A percentile compares a stretch with the other conserved stretches of the same genome.
phyloP scores from a whole-genome alignment of 441 rosid species.

The Rhodomyrtus psidioides region DNA sequence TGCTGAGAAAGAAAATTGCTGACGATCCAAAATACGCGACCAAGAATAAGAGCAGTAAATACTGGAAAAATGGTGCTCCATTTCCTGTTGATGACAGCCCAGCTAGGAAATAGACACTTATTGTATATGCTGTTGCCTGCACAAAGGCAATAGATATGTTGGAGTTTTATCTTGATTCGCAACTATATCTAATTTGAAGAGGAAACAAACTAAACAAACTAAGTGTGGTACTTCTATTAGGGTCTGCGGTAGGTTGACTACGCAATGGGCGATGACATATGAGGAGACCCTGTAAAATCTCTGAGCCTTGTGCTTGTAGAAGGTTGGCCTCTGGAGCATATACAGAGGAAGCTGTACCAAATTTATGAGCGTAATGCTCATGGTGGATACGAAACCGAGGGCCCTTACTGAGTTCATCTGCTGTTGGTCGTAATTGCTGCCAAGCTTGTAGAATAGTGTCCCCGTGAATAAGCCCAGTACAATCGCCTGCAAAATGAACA shows the following conservation, averaged over 20 bases:
- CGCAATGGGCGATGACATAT: constrained; percentile 15
- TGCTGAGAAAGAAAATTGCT: constrained; percentile 17
- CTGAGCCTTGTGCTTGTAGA: constrained; percentile 20
- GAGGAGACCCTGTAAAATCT: constrained; percentile 23
- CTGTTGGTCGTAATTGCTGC: constrained; percentile 23
- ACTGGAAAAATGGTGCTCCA: constrained; percentile 12
- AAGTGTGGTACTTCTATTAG: constrained; percentile 12
- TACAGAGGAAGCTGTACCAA: constrained; percentile 24
- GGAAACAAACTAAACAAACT: not conserved
- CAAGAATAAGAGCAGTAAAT: constrained; percentile 5
- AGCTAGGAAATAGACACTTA: constrained; percentile 16
- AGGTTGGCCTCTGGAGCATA: constrained; percentile 22
- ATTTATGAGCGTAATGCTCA: constrained; percentile 27
- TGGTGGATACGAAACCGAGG: constrained; percentile 19
- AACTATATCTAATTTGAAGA: not conserved
- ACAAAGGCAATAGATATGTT: not conserved
- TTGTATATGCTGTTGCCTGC: constrained; percentile 21
- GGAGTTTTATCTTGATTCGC: not conserved
- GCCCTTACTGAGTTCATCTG: constrained; percentile 26
- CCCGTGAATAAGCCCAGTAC: constrained; percentile 18
- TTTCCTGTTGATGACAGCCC: constrained; percentile 13
- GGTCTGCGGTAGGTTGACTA: constrained; percentile 28
- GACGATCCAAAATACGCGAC: constrained; percentile 22
- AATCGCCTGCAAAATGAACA: constrained; percentile 15
- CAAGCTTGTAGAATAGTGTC: constrained; percentile 18